Base-by-base conservation (phyloP, 1,284 basidiomycete genomes). In the Neolentinus lepideus region DNA sequence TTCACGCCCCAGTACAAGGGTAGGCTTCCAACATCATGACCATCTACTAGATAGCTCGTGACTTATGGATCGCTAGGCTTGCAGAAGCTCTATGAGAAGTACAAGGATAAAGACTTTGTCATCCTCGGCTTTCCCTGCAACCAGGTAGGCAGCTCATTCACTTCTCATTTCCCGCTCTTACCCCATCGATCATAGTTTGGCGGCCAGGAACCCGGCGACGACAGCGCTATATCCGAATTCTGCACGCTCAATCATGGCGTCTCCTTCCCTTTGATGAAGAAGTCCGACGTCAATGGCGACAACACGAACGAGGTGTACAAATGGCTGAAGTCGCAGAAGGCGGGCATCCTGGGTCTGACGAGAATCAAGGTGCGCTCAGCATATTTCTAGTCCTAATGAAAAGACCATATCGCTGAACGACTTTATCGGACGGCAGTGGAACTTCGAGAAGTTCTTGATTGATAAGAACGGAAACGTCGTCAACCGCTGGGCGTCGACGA, bases 51-150 rank as follows among this genome's bases (percentile, higher is more conserved):
- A 25, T 19, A 1, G 51, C 1, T 51, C 12, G 10, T 48, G 14
- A 59, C 43, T 9, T 8, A 19, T 10, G 22, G 24, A 51, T 22
- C 29, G 26, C 53, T 56, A 81, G 88, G 90, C 60, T 80, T 97
- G 21, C 90, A 97, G 71, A 75, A 74, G 6, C 72, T 97, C 33
- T 84, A 94, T 70, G 84, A 94, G 62, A 92, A 93, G 70, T 87
- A 94, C 75, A 85, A 88, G 62, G 84, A 87, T 56, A 76, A 81
- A 58, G 89, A 78, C 16, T 78, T 96, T 54, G 76, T 85, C 57
- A 82, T 95, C 62, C 77, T 96, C 56, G 93, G 94, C 1, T 95
- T 95, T 77, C 93, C 93, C 29, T 94, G 86, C 75, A 95, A 96
- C 69, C 93, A 94, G 75, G 91, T 91, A 58, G 59, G 38, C 38